Evolutionary conservation across 139 green algal species (phyloP).

Genomic region (Spirogloea muscicola): DNA sequence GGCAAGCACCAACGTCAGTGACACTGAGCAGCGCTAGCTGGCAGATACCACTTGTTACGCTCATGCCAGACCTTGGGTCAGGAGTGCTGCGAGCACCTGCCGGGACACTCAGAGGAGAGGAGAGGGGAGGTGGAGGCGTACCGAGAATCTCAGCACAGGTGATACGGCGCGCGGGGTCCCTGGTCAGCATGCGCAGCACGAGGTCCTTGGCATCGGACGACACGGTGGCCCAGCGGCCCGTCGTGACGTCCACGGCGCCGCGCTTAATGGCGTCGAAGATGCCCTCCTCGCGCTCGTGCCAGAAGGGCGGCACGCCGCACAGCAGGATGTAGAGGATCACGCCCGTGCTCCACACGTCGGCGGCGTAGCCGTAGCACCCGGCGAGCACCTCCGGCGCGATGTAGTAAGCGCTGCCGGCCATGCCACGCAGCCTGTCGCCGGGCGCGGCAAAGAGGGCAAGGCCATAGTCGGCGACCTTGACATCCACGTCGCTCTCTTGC

Average conservation of each 20-base stretch:
- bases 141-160: slow-evolving; percentile 1
- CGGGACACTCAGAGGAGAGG: no score
- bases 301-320: slow-evolving; percentile 86
- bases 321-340: slow-evolving; percentile 98
- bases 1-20: no score
- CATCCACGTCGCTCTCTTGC: slow-evolving; percentile 55
- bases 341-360: slow-evolving; percentile 89
- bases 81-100: no score
- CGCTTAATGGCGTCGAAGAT: slow-evolving; percentile 31
- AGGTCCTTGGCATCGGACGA: slow-evolving; percentile 23
- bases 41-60: no score
- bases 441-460: slow-evolving; percentile 68
- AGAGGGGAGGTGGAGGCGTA: no score
- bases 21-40: no score
- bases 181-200: slow-evolving; percentile 16
- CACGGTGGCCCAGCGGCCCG: slow-evolving; percentile 8
- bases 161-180: background rate
- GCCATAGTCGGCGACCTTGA: slow-evolving; percentile 94
- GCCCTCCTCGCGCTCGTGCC: slow-evolving; percentile 43
- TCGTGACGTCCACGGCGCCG: slow-evolving; percentile 15
- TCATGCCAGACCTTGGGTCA: no score
- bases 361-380: slow-evolving; percentile 72
- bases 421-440: slow-evolving; percentile 73
- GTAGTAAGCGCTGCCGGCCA: slow-evolving; percentile 90
- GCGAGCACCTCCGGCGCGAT: slow-evolving; percentile 82